These are phyloP conservation scores for Aspergillaceae sp. DNA, from an alignment of 2,329 filamentous ascomycete species.

Conservation along the genomic window DNA sequence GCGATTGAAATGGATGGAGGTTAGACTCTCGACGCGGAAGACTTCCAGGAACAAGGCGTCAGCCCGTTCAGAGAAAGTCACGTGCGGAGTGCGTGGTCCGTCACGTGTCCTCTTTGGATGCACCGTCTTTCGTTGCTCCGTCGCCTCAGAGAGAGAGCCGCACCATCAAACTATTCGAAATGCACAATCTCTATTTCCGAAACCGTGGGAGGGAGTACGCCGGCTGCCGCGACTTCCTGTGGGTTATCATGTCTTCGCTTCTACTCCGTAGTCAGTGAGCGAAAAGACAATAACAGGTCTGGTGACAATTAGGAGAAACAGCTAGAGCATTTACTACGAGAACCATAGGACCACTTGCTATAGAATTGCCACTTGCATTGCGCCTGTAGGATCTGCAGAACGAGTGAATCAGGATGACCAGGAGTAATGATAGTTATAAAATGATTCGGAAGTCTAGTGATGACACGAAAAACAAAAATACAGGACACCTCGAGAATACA, in stretches of 20 bases:
- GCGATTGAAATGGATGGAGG: slow-evolving; percentile 1
- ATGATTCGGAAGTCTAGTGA: slow-evolving; percentile 17
- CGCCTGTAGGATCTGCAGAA: neutral
- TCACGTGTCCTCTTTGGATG: neutral
- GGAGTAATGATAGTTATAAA: slow-evolving; percentile 14
- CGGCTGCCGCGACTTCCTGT: too few species aligned
- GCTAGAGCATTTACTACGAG: too few species aligned
- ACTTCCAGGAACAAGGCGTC: neutral
- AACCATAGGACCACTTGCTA: neutral
- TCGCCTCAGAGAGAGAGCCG: too few species aligned
- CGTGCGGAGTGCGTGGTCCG: too few species aligned
- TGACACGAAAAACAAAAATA: slow-evolving; percentile 13
- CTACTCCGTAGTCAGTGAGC: too few species aligned
- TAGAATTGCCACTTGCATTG: neutral
- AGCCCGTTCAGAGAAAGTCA: too few species aligned
- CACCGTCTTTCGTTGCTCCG: neutral
- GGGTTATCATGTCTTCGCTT: too few species aligned
- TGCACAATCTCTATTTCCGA: too few species aligned
- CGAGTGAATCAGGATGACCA: slow-evolving; percentile 7
- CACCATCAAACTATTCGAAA: too few species aligned
- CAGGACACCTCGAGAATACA: slow-evolving; percentile 24
- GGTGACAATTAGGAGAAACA: too few species aligned
- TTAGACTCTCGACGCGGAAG: neutral
- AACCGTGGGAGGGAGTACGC: too few species aligned
- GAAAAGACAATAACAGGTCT: too few species aligned